Percentiles rank a stretch among this genome's conserved stretches.
Conservation (phyloP, 208 protist genomes). For the Wallacemonas sp. region DNA sequence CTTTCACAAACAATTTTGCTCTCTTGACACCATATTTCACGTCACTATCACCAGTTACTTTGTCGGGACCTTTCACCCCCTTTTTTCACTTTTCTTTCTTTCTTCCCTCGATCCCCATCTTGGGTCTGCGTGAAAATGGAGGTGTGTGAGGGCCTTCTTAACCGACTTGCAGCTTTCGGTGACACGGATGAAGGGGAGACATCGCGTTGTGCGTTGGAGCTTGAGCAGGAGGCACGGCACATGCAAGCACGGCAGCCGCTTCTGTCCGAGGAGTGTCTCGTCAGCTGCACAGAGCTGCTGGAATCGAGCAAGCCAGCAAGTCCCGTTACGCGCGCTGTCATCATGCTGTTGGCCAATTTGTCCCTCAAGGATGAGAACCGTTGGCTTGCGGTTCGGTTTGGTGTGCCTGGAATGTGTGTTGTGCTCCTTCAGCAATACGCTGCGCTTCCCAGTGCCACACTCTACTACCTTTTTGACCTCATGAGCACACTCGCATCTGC, state of each 20-base stretch:
- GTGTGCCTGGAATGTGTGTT: constrained; percentile 56
- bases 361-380: constrained; percentile 74
- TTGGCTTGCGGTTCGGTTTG: constrained; percentile 43
- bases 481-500: constrained; percentile 65
- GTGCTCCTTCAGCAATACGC: constrained; percentile 53
- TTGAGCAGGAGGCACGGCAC: constrained; percentile 32
- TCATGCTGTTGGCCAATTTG: constrained; percentile 58
- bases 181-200: constrained; percentile 13
- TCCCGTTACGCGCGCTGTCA: constrained; percentile 29
- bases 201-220: constrained; percentile 21
- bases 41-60: not conserved
- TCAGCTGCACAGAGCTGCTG: constrained; percentile 51
- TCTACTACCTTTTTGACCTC: constrained; percentile 75
- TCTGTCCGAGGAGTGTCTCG: constrained; percentile 56
- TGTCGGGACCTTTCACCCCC: not conserved
- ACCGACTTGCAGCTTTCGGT: constrained; percentile 44
- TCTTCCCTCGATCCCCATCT: not conserved
- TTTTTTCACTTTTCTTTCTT: not conserved
- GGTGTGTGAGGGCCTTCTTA: constrained; percentile 34
- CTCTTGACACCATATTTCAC: not conserved
- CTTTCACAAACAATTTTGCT: not conserved
- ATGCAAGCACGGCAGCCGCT: constrained; percentile 27
- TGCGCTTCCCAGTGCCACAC: constrained; percentile 39
- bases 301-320: constrained; percentile 32
- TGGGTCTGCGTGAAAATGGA: constrained; percentile 3